These are phyloP conservation scores for Gossypium raimondii DNA, from an alignment of 345 rosid genomes.

Conservation along the genomic window DNA sequence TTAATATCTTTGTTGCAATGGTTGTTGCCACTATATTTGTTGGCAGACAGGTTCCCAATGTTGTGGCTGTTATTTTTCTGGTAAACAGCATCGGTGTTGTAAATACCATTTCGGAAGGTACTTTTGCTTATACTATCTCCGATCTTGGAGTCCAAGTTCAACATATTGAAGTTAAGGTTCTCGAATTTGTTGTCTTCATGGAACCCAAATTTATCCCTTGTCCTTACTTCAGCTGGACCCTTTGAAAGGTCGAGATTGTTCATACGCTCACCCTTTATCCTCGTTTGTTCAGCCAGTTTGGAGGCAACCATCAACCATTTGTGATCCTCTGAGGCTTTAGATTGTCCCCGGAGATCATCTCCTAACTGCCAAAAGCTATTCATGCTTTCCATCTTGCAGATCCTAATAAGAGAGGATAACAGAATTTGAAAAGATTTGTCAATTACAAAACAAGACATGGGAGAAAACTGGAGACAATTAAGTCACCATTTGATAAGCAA, in stretches of 20 bases:
- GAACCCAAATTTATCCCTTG: constrained; percentile 55
- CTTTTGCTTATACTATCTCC: constrained; percentile 50
- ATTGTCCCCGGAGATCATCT: constrained; percentile 93
- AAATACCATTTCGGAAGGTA: constrained; percentile 47
- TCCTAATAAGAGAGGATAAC: constrained; percentile 5
- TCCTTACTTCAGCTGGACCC: constrained; percentile 53
- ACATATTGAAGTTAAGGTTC: constrained; percentile 66
- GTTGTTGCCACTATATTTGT: constrained; percentile 66
- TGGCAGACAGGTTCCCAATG: constrained; percentile 39
- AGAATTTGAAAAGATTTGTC: background rate
- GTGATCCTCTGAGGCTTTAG: constrained; percentile 77
- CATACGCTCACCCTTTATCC: constrained; percentile 72
- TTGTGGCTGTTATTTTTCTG: constrained; percentile 54
- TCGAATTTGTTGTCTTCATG: constrained; percentile 82
- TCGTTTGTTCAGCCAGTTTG: constrained; percentile 79
- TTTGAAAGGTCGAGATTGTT: constrained; percentile 88
- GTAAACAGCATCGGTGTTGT: constrained; percentile 63
- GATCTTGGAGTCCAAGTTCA: constrained; percentile 66
- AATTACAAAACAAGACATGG: background rate
- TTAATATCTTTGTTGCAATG: constrained; percentile 43
- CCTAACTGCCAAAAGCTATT: constrained; percentile 90
- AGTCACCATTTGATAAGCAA: background rate
- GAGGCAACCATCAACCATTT: constrained; percentile 86
- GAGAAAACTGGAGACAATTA: background rate
- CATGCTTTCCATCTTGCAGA: constrained; percentile 55